Percentiles rank a stretch among this genome's conserved stretches.
Conservation (phyloP, 345 rosid genomes). For the Acer saccharum region DNA sequence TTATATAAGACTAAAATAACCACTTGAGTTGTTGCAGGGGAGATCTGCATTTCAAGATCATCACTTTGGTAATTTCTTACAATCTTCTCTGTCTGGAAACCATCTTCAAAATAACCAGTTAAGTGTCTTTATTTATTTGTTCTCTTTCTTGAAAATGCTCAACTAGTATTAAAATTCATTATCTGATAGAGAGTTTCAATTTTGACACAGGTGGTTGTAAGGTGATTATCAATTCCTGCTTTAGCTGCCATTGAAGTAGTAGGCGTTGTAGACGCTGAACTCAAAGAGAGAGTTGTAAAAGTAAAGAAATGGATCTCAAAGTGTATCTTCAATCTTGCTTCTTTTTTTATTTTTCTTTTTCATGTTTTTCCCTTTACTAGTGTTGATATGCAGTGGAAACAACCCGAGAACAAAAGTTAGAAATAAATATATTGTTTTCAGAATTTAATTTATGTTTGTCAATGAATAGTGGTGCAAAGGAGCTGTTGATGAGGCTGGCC, state of each 20-base stretch:
- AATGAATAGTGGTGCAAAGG: conserved; percentile 27
- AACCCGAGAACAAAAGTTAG: conserved; percentile 30
- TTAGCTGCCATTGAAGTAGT: conserved; percentile 14
- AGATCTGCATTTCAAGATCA: conserved; percentile 50
- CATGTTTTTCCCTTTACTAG: conserved; percentile 26
- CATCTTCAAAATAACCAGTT: conserved; percentile 57
- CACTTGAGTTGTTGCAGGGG: conserved; percentile 37
- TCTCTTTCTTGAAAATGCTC: not conserved
- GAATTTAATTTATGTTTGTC: conserved; percentile 23
- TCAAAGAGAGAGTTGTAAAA: conserved; percentile 15
- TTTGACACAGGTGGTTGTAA: conserved; percentile 44
- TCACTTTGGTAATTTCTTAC: conserved; percentile 34
- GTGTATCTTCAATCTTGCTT: conserved; percentile 19
- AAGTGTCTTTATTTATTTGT: conserved; percentile 13
- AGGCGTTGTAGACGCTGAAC: conserved; percentile 9
- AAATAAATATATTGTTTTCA: conserved; percentile 36
- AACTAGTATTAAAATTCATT: too few species aligned
- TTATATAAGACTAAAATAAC: not conserved
- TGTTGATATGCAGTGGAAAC: conserved; percentile 40
- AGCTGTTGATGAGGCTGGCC: not conserved
- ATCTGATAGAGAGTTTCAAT: conserved; percentile 21
- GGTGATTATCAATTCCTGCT: conserved; percentile 15
- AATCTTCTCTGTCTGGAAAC: conserved; percentile 42
- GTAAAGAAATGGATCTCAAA: conserved; percentile 27
- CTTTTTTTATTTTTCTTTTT: conserved; percentile 17